Evolutionary conservation across 352 stramenopile genomes (phyloP), one percentile per base, ranked within the genome.

Genomic region (Aphanomyces invadans): DNA sequence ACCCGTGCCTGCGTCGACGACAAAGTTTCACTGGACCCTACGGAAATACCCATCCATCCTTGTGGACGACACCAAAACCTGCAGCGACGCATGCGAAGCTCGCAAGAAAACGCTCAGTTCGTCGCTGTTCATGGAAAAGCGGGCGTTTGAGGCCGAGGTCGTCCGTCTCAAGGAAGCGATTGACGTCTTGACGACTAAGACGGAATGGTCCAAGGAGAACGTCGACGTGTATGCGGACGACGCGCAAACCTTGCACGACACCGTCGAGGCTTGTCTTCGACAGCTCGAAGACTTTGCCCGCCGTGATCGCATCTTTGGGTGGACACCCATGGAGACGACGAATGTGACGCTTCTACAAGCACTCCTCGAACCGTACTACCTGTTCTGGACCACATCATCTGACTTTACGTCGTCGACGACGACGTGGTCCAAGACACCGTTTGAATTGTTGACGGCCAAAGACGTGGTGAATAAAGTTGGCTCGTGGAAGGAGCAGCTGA

Each of bases 401-500:
- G 60, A 67, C n/a, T 48, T 67, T 51, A 57, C 26, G 1, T 25
- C 42, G 2, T 67, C 60, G 11, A 60, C 46, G 17, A 17, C 23
- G 4, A 23, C 48, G 10, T 67, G 60, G 60, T 33, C 39, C 29
- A 67, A 67, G 32, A 67, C 60, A 31, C 42, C 60, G n/a, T 67
- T 67, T 25, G 7, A 49, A 11, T 7, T 49, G 4, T 31, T 55
- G 2, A 25, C 12, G 4, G 60, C 28, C 21, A 39, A 45, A 17
- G 60, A 67, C 10, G 28, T 67, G 4, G 9, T 67, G 3, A 57
- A 21, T 26, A 67, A 67, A 36, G 25, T 67, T 2, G 33, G 12
- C 4, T 9, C 15, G 15, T 67, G 60, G 60, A 21, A 57, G 4
- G 15, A 10, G 19, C 39, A 67, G 23, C 21, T 67, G 29, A 11